phyloP scores from a whole-genome alignment of 129 eudicot species.

The Arctium minus region DNA sequence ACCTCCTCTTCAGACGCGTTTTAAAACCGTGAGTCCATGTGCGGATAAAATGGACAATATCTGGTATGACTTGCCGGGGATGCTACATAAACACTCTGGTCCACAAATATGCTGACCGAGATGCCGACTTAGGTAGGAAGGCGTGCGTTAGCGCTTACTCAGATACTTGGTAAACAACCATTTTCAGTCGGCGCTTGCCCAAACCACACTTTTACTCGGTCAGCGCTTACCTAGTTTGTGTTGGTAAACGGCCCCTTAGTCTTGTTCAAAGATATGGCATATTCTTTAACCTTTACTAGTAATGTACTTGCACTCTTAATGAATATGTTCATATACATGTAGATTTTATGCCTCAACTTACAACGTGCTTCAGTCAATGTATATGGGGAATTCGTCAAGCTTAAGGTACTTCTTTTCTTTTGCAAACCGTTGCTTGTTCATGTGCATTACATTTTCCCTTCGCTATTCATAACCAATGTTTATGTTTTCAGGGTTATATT shows the following conservation, averaged over 20 bases:
- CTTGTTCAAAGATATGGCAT: neutral
- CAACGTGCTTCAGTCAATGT: conserved; percentile 77
- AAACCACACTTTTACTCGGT: too few relatives aligned
- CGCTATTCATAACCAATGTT: conserved; percentile 12
- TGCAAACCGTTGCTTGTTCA: neutral
- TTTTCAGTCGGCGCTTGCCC: too few relatives aligned
- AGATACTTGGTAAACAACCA: too few relatives aligned
- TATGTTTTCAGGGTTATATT: conserved; percentile 68
- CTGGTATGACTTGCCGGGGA: too few relatives aligned
- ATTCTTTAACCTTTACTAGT: neutral
- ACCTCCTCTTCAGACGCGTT: too few relatives aligned
- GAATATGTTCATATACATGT: conserved; percentile 14
- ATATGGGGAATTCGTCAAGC: conserved; percentile 65
- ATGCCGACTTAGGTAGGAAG: too few relatives aligned
- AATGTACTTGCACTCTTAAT: neutral
- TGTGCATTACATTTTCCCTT: neutral
- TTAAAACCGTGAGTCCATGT: too few relatives aligned
- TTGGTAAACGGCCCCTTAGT: neutral
- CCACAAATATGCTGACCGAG: too few relatives aligned
- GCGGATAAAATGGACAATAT: too few relatives aligned
- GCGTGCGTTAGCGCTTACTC: too few relatives aligned
- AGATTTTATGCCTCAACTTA: conserved; percentile 81
- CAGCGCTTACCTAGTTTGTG: too few relatives aligned
- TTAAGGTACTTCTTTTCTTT: conserved; percentile 49
- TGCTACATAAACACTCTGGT: too few relatives aligned